Conservation (phyloP, 108 stramenopile species). For the Parmales sp. region DNA sequence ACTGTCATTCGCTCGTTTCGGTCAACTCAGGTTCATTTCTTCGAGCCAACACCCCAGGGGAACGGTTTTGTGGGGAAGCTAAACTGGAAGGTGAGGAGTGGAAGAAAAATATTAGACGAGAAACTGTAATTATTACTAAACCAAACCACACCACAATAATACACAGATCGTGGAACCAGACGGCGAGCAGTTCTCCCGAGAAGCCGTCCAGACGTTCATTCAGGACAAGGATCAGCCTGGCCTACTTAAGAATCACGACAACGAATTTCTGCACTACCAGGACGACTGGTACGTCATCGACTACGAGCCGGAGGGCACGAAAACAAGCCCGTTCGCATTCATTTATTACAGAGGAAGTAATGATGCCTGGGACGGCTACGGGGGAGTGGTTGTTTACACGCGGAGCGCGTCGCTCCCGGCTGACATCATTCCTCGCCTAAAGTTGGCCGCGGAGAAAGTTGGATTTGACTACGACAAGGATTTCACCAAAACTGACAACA, state of each 20-base stretch:
- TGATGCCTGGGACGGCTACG: slow-evolving; percentile 95
- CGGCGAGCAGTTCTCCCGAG: slow-evolving; percentile 87
- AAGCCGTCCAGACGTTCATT: slow-evolving; percentile 75
- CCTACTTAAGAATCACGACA: slow-evolving; percentile 87
- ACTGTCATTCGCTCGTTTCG: too few species aligned
- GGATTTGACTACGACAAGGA: slow-evolving; percentile 73
- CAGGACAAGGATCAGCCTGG: slow-evolving; percentile 77
- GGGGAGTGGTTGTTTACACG: slow-evolving; percentile 91
- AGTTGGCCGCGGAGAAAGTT: slow-evolving; percentile 70
- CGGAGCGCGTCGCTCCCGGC: slow-evolving; percentile 62
- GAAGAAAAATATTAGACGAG: background rate
- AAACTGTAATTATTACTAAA: too few species aligned
- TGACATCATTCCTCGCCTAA: slow-evolving; percentile 57
- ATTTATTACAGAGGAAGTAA: slow-evolving; percentile 89
- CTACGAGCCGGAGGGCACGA: slow-evolving; percentile 53
- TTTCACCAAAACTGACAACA: slow-evolving; percentile 61
- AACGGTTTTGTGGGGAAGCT: slow-evolving; percentile 71
- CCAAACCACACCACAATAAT: too few species aligned
- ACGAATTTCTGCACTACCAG: slow-evolving; percentile 92
- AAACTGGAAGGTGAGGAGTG: slow-evolving; percentile 47
- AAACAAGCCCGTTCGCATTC: slow-evolving; percentile 75
- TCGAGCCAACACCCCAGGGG: slow-evolving; percentile 71
- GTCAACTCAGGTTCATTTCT: slow-evolving; percentile 98
- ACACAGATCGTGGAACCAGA: slow-evolving; percentile 85
- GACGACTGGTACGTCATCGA: slow-evolving; percentile 96